Evolutionary conservation across 176 grass and related monocot genomes (phyloP), one percentile per base, ranked within the genome.

Genomic region (Cenchrus americanus): DNA sequence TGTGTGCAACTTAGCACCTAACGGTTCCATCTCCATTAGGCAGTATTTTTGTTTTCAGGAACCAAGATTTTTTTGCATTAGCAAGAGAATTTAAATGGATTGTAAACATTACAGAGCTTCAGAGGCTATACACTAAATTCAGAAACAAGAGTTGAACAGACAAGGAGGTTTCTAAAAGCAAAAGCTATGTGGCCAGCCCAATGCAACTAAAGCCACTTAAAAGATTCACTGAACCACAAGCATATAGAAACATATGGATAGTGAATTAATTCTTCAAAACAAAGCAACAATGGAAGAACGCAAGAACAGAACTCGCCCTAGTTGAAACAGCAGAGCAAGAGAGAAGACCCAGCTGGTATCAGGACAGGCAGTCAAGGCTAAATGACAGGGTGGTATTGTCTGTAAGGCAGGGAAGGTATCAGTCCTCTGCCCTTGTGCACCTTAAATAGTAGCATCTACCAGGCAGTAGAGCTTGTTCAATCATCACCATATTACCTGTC

Each of bases 291-390:
- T 26, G 49, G 23, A 77, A 85, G 34, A 76, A 48, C 40, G 19
- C 22, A 77, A 71, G 53, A 59, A 67, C 0, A 62, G 42, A 83
- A 83, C 84, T 46, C 74, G 79, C 66, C 78, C 0, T 13, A 21
- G 21, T 6, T 17, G 37, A 82, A 71, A 21, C 24, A 27, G 79
- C 21, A 66, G 27, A 23, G 34, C 46, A 76, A 62, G 64, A 76
- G 54, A 54, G 18, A 64, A 71, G 43, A 75, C 22, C 13, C 53
- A 47, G 46, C 54, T 71, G 71, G 32, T 62, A 81, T 6, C 21
- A 81, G 44, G 69, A 75, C 74, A n/a, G n/a, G n/a, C n/a, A n/a
- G n/a, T n/a, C n/a, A 86, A 10, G 24, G 12, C 78, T 23, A 85
- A 82, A n/a, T 77, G 72, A 57, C 57, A 78, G 64, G 47, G 24